These are phyloP conservation scores for Epichloe festucae DNA, from an alignment of 2,329 filamentous ascomycete genomes.

Conservation along the genomic window DNA sequence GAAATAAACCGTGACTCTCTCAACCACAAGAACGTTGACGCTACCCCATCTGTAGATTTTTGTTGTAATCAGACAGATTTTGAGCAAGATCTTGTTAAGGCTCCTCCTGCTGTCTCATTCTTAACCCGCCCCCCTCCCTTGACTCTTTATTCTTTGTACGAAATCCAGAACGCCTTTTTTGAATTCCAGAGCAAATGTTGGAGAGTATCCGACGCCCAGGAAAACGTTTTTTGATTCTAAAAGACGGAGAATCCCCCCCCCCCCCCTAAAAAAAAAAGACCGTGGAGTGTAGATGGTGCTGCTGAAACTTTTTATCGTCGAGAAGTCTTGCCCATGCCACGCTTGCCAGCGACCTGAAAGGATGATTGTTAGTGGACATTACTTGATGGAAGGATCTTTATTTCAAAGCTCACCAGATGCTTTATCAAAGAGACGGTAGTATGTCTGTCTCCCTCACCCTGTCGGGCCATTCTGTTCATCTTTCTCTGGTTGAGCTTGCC, in stretches of 20 bases:
- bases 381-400: slow-evolving; percentile 12
- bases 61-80: too few relatives aligned
- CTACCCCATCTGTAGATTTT: too few relatives aligned
- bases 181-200: slow-evolving; percentile 17
- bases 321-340: slow-evolving; percentile 80
- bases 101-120: too few relatives aligned
- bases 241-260: not conserved
- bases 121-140: too few relatives aligned
- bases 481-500: slow-evolving; percentile 89
- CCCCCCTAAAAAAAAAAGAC: not conserved
- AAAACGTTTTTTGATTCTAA: not conserved
- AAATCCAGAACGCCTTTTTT: slow-evolving; percentile 11
- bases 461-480: slow-evolving; percentile 96
- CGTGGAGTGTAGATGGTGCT: not conserved
- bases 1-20: too few relatives aligned
- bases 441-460: slow-evolving; percentile 94
- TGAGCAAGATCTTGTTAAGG: too few relatives aligned
- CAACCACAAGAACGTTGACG: too few relatives aligned
- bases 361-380: slow-evolving; percentile 9
- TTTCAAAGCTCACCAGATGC: slow-evolving; percentile 60
- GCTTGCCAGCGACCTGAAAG: slow-evolving; percentile 72
- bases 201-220: not conserved
- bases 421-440: slow-evolving; percentile 68
- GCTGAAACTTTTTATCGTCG: slow-evolving; percentile 40
- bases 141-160: too few relatives aligned